A percentile compares a stretch with the other conserved stretches of the same genome.
These are phyloP conservation scores for Biscogniauxia mediterranea DNA, from an alignment of 2,329 filamentous ascomycete genomes.

Conservation along the genomic window DNA sequence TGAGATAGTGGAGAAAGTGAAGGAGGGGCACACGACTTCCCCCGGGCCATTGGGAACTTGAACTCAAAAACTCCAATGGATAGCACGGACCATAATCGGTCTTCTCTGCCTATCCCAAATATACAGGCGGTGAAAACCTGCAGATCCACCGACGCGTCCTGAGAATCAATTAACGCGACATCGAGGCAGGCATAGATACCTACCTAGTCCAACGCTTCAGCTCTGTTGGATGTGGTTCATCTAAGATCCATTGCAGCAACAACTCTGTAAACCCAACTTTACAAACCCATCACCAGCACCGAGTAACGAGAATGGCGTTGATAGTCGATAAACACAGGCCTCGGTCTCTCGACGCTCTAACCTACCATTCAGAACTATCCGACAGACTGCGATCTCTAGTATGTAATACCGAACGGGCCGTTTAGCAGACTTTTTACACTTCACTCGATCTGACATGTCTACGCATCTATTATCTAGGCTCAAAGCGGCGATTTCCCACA, in stretches of 20 bases:
- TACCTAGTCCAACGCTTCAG: neutral
- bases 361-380: constrained; percentile 87
- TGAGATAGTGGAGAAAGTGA: neutral
- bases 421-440: constrained; percentile 5
- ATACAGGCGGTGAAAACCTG: constrained; percentile 10
- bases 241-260: neutral
- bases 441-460: constrained; percentile 6
- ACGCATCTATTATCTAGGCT: constrained; percentile 60
- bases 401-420: constrained; percentile 33
- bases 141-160: constrained; percentile 23
- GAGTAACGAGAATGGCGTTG: constrained; percentile 53
- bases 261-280: neutral
- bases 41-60: too few species aligned
- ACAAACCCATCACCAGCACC: neutral
- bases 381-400: constrained; percentile 83
- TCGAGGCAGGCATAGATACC: neutral
- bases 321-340: constrained; percentile 73
- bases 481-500: constrained; percentile 98
- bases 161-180: constrained; percentile 33
- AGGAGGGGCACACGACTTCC: neutral
- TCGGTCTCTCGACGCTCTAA: constrained; percentile 71
- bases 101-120: neutral
- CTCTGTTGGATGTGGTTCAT: neutral
- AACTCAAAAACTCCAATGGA: too few species aligned
- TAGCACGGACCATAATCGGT: neutral